Evolutionary conservation across 768 basidiomycete species (phyloP), one percentile per base, ranked within the genome.

Genomic region (Lactarius hatsudake): DNA sequence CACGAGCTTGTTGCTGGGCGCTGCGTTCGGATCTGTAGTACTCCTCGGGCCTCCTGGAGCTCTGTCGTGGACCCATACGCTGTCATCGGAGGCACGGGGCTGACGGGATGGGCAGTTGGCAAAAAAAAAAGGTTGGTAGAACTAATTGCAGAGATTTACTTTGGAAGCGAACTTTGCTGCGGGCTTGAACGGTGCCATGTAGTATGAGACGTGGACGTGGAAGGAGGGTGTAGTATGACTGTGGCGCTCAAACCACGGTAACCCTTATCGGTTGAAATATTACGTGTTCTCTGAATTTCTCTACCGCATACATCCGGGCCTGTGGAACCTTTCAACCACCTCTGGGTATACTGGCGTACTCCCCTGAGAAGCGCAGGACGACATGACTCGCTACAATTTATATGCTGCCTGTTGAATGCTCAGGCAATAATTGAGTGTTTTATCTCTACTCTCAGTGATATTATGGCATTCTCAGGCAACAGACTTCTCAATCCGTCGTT

Each of bases 1-100:
- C 69, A 91, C 76, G 70, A 96, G 85, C 74, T 87, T 71, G 59
- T 38, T 71, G 68, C 42, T 65, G 48, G 53, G 55, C 23, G 56
- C 18, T 5, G 66, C 28, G 7, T 26, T 58, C 1, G 30, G 20
- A 7, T 53, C 53, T 17, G 43, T 26, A 9, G 51, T 3, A 58
- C 45, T 34, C 17, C 55, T 59, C 30, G 42, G 61, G 30, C 45
- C 59, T 12, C 28, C 64, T 48, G 67, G 67, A 34, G 66, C 65
- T 26, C 53, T 62, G 61, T 69, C 68, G 26, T 69, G 68, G 38
- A 63, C 45, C 68, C 65, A 69, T 30, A 62, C 43, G 55, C 23
- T 59, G 28, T 69, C 68, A 42, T 42, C 61, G 32, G 60, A 62
- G 34, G 67, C 65, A n/a, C 68, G 65, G 32, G 68, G 28, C 68